A percentile compares a stretch with the other conserved stretches of the same genome.
These are phyloP conservation scores for Veloboletus limbatus DNA, from an alignment of 1,284 basidiomycete genomes.

Conservation along the genomic window DNA sequence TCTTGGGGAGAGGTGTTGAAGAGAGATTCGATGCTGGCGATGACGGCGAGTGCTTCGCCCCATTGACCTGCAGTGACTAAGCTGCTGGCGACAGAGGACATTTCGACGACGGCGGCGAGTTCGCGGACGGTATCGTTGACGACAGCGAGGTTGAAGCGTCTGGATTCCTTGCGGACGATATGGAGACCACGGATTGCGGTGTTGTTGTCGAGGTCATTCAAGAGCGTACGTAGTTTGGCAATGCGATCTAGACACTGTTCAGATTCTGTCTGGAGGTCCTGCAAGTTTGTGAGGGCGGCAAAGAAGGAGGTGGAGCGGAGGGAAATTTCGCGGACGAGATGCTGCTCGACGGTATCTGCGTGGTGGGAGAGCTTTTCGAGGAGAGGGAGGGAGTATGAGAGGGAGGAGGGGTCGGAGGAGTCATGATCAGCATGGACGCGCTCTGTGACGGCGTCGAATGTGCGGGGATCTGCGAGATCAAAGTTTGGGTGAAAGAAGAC, in stretches of 20 bases:
- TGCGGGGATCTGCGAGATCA: conserved; percentile 82
- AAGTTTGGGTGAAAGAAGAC: conserved; percentile 81
- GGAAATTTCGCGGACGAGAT: conserved; percentile 92
- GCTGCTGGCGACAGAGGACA: conserved; percentile 65
- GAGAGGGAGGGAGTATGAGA: conserved; percentile 68
- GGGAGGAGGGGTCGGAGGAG: conserved; percentile 51
- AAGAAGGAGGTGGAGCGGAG: conserved; percentile 93
- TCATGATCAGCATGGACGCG: conserved; percentile 37
- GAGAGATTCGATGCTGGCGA: conserved; percentile 71
- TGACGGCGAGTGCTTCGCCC: conserved; percentile 75
- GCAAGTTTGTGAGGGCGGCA: conserved; percentile 90
- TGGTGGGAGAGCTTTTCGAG: conserved; percentile 94
- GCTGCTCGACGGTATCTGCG: conserved; percentile 92
- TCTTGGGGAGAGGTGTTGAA: conserved; percentile 43
- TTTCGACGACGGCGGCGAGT: conserved; percentile 72
- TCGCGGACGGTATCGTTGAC: conserved; percentile 65
- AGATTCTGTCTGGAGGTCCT: conserved; percentile 89
- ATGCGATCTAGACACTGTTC: conserved; percentile 80
- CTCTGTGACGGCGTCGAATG: conserved; percentile 81
- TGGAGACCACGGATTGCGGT: conserved; percentile 77
- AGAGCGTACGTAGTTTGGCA: conserved; percentile 63
- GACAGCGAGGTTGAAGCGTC: conserved; percentile 56
- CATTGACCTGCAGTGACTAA: conserved; percentile 82
- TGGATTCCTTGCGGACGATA: conserved; percentile 65
- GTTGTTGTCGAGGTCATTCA: conserved; percentile 76